phyloP scores from a whole-genome alignment of 1,284 basidiomycete species.

The Apiotrichum mycotoxinovorans region DNA sequence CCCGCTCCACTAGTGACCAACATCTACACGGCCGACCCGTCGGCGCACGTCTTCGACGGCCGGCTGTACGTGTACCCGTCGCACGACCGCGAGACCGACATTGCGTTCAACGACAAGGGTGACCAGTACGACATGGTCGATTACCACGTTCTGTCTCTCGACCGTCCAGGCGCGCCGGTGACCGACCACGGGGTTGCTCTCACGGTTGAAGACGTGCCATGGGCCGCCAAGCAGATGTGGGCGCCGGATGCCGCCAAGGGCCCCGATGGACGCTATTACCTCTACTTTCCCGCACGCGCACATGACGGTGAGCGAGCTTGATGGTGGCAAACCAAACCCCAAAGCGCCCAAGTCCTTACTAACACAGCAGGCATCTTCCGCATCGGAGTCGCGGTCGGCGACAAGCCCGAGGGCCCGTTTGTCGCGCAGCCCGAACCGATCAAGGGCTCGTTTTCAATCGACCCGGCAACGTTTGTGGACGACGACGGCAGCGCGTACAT shows the following conservation, averaged over 20 bases:
- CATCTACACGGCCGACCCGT: constrained; percentile 44
- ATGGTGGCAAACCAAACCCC: too few relatives aligned
- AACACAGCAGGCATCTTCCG: constrained; percentile 31
- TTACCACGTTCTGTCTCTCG: constrained; percentile 40
- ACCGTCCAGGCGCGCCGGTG: constrained; percentile 26
- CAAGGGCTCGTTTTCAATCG: constrained; percentile 33
- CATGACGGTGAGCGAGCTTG: constrained; percentile 24
- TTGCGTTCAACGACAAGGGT: constrained; percentile 37
- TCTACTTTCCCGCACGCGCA: constrained; percentile 41
- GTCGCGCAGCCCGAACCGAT: constrained; percentile 32
- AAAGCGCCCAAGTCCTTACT: too few relatives aligned
- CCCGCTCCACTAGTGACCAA: constrained; percentile 30
- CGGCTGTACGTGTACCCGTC: constrained; percentile 39
- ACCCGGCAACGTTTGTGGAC: constrained; percentile 40
- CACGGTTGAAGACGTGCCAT: constrained; percentile 29
- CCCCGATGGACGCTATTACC: constrained; percentile 33
- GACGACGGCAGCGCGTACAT: constrained; percentile 33
- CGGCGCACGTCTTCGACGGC: constrained; percentile 37
- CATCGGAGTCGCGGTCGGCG: constrained; percentile 33
- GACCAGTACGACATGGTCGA: constrained; percentile 44
- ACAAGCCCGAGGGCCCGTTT: constrained; percentile 38
- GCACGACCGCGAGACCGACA: constrained; percentile 39
- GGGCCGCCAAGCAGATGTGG: constrained; percentile 41
- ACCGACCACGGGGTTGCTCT: constrained; percentile 39
- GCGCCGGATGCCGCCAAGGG: constrained; percentile 35